Conservation (phyloP, 768 basidiomycete genomes). For the Pleurotus djamor region DNA sequence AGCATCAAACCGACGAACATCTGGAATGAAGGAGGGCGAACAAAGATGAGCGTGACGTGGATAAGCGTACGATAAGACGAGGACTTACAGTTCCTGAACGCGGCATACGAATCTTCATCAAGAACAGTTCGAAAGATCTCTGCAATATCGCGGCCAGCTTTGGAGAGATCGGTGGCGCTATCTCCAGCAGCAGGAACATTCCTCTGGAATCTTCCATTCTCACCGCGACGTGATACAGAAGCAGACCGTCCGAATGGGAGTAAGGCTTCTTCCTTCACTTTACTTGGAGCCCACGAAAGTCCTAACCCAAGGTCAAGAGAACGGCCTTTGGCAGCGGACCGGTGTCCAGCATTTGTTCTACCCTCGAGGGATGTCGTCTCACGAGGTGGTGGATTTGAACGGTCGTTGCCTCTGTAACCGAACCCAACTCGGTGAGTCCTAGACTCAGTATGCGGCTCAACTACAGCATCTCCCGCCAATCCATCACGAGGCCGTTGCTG, state of each 20-base stretch:
- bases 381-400: constrained; percentile 17
- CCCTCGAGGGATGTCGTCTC: too few relatives aligned
- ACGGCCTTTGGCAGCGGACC: constrained; percentile 58
- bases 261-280: constrained; percentile 62
- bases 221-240: constrained; percentile 11
- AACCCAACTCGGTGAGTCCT: neutral
- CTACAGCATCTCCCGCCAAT: constrained; percentile 12
- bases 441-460: neutral
- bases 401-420: constrained; percentile 19
- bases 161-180: constrained; percentile 19
- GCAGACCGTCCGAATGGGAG: constrained; percentile 36
- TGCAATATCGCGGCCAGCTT: constrained; percentile 43
- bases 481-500: constrained; percentile 10
- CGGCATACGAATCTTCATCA: constrained; percentile 41
- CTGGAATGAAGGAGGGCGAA: constrained; percentile 34
- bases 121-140: constrained; percentile 45
- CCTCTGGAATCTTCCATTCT: constrained; percentile 16
- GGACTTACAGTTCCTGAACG: constrained; percentile 65
- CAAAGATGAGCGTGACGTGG: too few relatives aligned
- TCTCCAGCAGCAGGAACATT: constrained; percentile 17
- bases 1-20: constrained; percentile 74
- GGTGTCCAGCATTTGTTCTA: constrained; percentile 26
- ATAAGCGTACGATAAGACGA: constrained; percentile 1
- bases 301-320: constrained; percentile 72
- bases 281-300: constrained; percentile 70